phyloP scores from a whole-genome alignment of 192 early-diverging fungal species.

The Mortierella hygrophila region DNA sequence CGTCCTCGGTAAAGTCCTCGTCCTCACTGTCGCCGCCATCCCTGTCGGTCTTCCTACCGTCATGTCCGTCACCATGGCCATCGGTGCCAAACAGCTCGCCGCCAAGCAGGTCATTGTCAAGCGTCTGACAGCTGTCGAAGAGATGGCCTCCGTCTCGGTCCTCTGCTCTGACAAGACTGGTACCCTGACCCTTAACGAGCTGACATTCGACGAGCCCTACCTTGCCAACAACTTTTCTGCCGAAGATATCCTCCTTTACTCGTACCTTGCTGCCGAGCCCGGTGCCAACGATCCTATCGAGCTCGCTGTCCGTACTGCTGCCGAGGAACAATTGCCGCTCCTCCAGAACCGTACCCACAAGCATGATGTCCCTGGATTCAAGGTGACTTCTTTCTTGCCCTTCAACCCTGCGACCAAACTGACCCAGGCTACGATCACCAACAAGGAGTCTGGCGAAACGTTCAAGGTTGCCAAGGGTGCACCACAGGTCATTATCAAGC shows the following conservation, averaged over 20 bases:
- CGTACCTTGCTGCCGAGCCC: constrained; percentile 89
- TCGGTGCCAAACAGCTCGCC: constrained; percentile 93
- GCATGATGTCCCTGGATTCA: constrained; percentile 89
- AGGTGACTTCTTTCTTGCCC: constrained; percentile 90
- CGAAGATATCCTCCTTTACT: constrained; percentile 86
- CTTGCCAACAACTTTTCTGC: constrained; percentile 72
- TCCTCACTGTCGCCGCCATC: constrained; percentile 89
- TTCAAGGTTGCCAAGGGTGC: constrained; percentile 96
- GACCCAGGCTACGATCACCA: constrained; percentile 88
- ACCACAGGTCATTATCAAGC: constrained; percentile 89
- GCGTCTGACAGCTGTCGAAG: constrained; percentile 94
- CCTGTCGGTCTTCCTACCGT: constrained; percentile 96
- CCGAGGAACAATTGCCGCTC: constrained; percentile 76
- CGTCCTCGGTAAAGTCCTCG: constrained; percentile 74
- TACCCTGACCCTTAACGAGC: constrained; percentile 94
- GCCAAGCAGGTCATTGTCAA: constrained; percentile 96
- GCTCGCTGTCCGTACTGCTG: constrained; percentile 86
- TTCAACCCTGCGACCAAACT: constrained; percentile 97
- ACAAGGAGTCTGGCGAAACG: constrained; percentile 80
- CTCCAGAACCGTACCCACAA: constrained; percentile 66
- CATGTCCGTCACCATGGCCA: constrained; percentile 97
- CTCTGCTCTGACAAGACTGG: constrained; percentile 92
- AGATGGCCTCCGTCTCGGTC: constrained; percentile 92
- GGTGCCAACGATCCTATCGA: constrained; percentile 96
- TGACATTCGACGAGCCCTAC: constrained; percentile 93